Base-by-base conservation (phyloP, 345 rosid genomes). In the Abelmoschus esculentus region DNA sequence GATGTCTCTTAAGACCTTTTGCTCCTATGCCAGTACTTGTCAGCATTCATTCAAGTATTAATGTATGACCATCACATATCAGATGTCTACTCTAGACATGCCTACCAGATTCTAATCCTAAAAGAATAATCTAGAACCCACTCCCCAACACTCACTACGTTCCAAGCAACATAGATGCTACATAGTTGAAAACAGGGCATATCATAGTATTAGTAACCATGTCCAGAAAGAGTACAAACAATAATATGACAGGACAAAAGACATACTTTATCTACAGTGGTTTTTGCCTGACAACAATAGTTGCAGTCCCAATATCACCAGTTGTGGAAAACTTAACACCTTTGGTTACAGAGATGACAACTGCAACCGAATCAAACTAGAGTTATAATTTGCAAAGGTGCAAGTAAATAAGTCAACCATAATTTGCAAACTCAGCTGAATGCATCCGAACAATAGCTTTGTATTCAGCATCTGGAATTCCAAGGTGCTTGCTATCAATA, bases 401-500 rank as follows among this genome's bases (percentile, higher is more conserved):
- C 15, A 57, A 2, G 38, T 34, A 34, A 34, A 34, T 34, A 34
- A 34, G 38, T 34, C 38, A 34, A 34, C 6, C 38, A 34, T 1
- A 1, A 53, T 3, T 88, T 22, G 89, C 83, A 79, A 95, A 95
- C 65, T 95, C 99, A 65, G 83, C 74, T 2, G 99, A 91, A 4
- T n/a, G 80, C 40, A 95, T 29, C 32, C 32, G 3, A 29, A 29
- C 97, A 71, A 91, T 95, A 3, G 99, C 91, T 13, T 91, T 96
- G 68, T 91, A 95, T 63, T 95, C 97, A 19, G 97, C 99, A 70
- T 91, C 99, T 3, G 97, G 99, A 63, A 95, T 95, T 6, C 99
- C 99, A 29, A 95, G 88, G 74, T 91, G 7, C 38, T 34, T 7
- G 26, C 1, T 0, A 22, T 22, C 26, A 22, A 22, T 22, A 22